phyloP scores from a whole-genome alignment of 1,284 basidiomycete genomes.

The Kwoniella shivajii region DNA sequence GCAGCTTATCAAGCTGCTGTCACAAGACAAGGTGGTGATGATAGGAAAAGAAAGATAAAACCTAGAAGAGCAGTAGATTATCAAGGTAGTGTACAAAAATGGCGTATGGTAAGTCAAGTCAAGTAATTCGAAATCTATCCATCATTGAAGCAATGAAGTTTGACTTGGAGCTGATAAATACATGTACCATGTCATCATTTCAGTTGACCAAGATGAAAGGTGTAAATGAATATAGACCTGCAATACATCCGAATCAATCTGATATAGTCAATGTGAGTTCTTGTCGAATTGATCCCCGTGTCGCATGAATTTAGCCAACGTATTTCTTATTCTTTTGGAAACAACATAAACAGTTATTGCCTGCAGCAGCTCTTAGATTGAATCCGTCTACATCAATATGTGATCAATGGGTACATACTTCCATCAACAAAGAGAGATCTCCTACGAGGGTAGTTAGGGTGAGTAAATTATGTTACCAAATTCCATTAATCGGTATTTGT shows the following conservation, averaged over 20 bases:
- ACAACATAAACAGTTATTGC: slow-evolving; percentile 69
- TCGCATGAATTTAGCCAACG: neutral
- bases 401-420: slow-evolving; percentile 95
- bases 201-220: slow-evolving; percentile 75
- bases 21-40: slow-evolving; percentile 45
- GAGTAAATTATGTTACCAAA: slow-evolving; percentile 47
- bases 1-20: slow-evolving; percentile 74
- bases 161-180: neutral
- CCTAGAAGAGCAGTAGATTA: slow-evolving; percentile 94
- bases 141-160: neutral
- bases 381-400: slow-evolving; percentile 90
- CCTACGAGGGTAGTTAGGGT: slow-evolving; percentile 94
- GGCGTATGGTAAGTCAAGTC: slow-evolving; percentile 70
- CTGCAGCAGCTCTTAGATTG: slow-evolving; percentile 83
- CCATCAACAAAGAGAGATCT: slow-evolving; percentile 96
- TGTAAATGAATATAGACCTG: slow-evolving; percentile 70
- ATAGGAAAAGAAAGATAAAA: slow-evolving; percentile 79
- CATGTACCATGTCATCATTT: neutral
- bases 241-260: slow-evolving; percentile 76
- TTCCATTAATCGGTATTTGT: neutral
- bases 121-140: too few species aligned
- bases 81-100: slow-evolving; percentile 80
- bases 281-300: neutral
- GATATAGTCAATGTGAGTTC: slow-evolving; percentile 76
- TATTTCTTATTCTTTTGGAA: neutral